Conservation (phyloP, 495 filamentous ascomycete genomes). For the Trichoderma reesei region DNA sequence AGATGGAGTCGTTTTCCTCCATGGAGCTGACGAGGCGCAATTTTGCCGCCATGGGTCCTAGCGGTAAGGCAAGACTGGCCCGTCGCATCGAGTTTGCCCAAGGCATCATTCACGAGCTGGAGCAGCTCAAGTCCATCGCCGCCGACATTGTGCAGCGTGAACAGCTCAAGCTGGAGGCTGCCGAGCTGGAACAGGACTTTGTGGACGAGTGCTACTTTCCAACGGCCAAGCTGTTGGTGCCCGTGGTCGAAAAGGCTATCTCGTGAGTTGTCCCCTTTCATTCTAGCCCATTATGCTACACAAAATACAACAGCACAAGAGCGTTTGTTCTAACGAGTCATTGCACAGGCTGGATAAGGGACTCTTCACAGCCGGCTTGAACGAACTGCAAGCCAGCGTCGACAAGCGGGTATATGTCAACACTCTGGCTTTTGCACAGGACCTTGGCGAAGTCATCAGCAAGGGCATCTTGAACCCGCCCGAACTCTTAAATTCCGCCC, state of each 20-base stretch:
- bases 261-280: slow-evolving; percentile 47
- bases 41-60: slow-evolving; percentile 82
- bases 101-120: slow-evolving; percentile 63
- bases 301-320: too few relatives aligned
- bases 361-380: slow-evolving; percentile 56
- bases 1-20: slow-evolving; percentile 88
- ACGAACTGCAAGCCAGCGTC: slow-evolving; percentile 52
- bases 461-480: slow-evolving; percentile 45
- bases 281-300: too few relatives aligned
- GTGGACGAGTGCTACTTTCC: slow-evolving; percentile 89
- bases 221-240: slow-evolving; percentile 63
- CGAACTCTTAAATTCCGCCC: background rate
- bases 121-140: slow-evolving; percentile 57
- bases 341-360: slow-evolving; percentile 61
- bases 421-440: slow-evolving; percentile 60
- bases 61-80: slow-evolving; percentile 64
- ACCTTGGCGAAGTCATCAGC: slow-evolving; percentile 61
- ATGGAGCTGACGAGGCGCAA: slow-evolving; percentile 94
- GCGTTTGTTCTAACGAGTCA: background rate
- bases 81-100: slow-evolving; percentile 83
- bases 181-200: slow-evolving; percentile 61
- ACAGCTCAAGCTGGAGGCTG: slow-evolving; percentile 60
- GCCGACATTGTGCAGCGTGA: slow-evolving; percentile 64
- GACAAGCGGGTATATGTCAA: slow-evolving; percentile 65
- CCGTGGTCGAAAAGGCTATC: slow-evolving; percentile 68